These are phyloP conservation scores for Penicillium atrosanguineum DNA, from an alignment of 495 filamentous ascomycete genomes.

Conservation along the genomic window DNA sequence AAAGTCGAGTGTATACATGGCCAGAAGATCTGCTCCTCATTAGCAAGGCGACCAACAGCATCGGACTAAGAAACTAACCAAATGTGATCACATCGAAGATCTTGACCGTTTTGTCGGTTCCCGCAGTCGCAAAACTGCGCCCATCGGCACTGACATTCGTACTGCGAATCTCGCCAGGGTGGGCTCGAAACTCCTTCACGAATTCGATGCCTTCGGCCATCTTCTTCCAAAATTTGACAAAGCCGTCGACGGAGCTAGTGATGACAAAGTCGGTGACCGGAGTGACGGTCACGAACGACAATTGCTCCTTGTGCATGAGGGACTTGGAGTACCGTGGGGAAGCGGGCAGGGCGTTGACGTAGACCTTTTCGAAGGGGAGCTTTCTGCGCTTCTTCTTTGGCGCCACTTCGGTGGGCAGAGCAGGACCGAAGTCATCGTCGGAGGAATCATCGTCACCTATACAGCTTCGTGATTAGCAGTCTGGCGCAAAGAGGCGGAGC, in stretches of 20 bases:
- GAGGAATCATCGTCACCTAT: conserved; percentile 62
- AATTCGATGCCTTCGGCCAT: conserved; percentile 87
- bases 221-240: conserved; percentile 99
- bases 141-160: conserved; percentile 86
- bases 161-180: conserved; percentile 77
- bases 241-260: conserved; percentile 86
- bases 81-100: conserved; percentile 97
- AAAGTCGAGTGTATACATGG: conserved; percentile 73
- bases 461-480: conserved; percentile 15
- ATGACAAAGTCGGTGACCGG: conserved; percentile 92
- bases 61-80: conserved; percentile 38
- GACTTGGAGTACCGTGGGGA: conserved; percentile 89
- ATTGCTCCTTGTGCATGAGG: conserved; percentile 96
- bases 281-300: conserved; percentile 81
- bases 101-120: conserved; percentile 83
- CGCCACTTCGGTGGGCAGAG: conserved; percentile 69
- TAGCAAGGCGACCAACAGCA: conserved; percentile 5
- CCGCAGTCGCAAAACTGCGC: conserved; percentile 88
- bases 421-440: conserved; percentile 93
- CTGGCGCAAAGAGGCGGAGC: conserved; percentile 5
- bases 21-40: conserved; percentile 63
- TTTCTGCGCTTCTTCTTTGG: conserved; percentile 88
- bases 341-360: conserved; percentile 82
- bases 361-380: conserved; percentile 91
- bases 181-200: conserved; percentile 94